Evolutionary conservation across 108 stramenopile species (phyloP).

Genomic region (Pseudonitzschia multiseries): DNA sequence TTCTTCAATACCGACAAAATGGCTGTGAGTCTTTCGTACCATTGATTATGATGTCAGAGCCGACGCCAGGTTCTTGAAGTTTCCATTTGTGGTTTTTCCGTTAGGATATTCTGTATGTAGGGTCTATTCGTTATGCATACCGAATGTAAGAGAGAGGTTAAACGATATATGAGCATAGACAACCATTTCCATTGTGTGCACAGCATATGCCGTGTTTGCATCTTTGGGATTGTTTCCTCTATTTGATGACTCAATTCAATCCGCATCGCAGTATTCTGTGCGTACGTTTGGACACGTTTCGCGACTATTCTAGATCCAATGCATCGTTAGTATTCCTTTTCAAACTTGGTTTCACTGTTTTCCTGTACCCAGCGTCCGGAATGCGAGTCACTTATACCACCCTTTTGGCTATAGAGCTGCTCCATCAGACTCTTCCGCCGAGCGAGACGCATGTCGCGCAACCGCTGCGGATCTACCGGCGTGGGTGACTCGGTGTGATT

Average conservation of each 20-base stretch:
- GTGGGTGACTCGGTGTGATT: not conserved
- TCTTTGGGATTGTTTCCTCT: too few species aligned
- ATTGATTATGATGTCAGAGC: too few species aligned
- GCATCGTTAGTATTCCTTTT: not conserved
- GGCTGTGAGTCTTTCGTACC: too few species aligned
- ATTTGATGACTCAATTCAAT: not conserved
- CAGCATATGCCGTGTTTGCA: too few species aligned
- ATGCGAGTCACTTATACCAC: constrained; percentile 66
- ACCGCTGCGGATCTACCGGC: constrained; percentile 16
- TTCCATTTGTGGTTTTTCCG: too few species aligned
- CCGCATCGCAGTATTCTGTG: not conserved
- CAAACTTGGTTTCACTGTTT: constrained; percentile 16
- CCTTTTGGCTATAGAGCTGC: constrained; percentile 33
- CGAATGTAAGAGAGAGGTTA: too few species aligned
- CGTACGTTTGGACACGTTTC: not conserved
- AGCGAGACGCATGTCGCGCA: constrained; percentile 23
- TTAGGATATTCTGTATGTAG: too few species aligned
- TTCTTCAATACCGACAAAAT: too few species aligned
- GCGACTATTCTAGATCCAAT: not conserved
- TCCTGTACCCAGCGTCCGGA: constrained; percentile 66
- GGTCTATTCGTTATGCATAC: too few species aligned
- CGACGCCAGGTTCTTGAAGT: too few species aligned
- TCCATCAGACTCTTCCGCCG: constrained; percentile 50
- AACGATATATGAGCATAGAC: too few species aligned
- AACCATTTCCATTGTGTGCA: too few species aligned